These are phyloP conservation scores for Gentiana straminea DNA, from an alignment of 257 asterid species.

Conservation along the genomic window DNA sequence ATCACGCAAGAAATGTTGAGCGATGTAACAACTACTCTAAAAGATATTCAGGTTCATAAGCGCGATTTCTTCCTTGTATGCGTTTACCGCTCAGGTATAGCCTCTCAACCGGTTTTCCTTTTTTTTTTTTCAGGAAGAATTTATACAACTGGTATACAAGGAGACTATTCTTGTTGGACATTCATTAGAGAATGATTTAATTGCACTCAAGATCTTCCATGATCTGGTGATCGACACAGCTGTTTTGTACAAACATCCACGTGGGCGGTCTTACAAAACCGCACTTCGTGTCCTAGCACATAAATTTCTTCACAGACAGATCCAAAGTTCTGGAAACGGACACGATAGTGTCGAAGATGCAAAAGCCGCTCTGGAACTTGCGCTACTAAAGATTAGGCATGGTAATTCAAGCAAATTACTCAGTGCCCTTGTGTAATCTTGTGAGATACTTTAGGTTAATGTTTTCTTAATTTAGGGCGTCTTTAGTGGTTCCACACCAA, in stretches of 20 bases:
- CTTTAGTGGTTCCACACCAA: neutral
- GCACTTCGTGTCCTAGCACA: conserved; percentile 82
- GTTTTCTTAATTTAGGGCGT: neutral
- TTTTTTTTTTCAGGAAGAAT: conserved; percentile 54
- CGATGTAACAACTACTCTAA: conserved; percentile 68
- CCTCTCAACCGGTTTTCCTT: neutral
- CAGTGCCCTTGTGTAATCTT: too few relatives aligned
- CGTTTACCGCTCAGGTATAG: too few relatives aligned
- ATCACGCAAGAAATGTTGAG: conserved; percentile 71
- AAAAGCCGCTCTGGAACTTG: conserved; percentile 84
- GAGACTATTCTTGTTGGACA: conserved; percentile 94
- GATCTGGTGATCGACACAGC: conserved; percentile 90
- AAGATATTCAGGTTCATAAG: conserved; percentile 72
- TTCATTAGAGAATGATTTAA: conserved; percentile 89
- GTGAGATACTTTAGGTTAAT: neutral
- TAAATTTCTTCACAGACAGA: conserved; percentile 67
- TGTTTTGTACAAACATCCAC: conserved; percentile 74
- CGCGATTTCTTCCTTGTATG: conserved; percentile 10
- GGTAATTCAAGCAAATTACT: conserved; percentile 18
- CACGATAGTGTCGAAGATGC: conserved; percentile 97
- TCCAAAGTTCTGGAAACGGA: conserved; percentile 83
- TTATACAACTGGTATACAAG: conserved; percentile 60
- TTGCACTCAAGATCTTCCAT: conserved; percentile 69
- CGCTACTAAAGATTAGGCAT: conserved; percentile 52
- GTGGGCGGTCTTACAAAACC: conserved; percentile 71